Conservation (phyloP, 2,329 filamentous ascomycete species). For the Curvularia spicifera region DNA sequence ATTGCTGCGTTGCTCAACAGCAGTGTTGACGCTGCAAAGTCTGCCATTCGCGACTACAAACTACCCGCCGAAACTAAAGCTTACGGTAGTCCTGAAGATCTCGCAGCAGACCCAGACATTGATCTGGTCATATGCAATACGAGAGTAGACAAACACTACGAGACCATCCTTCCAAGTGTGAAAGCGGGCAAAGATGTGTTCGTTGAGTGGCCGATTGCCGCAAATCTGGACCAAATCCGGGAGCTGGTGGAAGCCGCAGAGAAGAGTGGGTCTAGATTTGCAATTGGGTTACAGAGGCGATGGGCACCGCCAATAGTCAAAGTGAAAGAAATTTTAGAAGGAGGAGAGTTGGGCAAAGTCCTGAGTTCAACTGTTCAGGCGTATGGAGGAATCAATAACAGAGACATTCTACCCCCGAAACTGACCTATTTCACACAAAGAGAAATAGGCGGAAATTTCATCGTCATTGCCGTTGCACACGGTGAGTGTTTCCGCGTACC, state of each 20-base stretch:
- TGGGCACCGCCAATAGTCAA: slow-evolving; percentile 50
- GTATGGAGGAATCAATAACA: slow-evolving; percentile 25
- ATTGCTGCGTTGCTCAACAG: slow-evolving; percentile 58
- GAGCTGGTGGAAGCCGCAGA: slow-evolving; percentile 52
- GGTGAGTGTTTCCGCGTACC: slow-evolving; percentile 31
- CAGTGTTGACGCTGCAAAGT: slow-evolving; percentile 49
- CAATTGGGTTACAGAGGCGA: slow-evolving; percentile 57
- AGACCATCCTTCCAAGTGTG: slow-evolving; percentile 56
- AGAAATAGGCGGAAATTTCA: slow-evolving; percentile 23
- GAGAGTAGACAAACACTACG: slow-evolving; percentile 61
- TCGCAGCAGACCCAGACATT: slow-evolving; percentile 49
- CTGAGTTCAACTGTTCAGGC: slow-evolving; percentile 40
- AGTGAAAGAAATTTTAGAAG: slow-evolving; percentile 51
- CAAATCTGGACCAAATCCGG: slow-evolving; percentile 48
- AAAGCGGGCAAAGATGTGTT: slow-evolving; percentile 61
- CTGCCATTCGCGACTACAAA: slow-evolving; percentile 50
- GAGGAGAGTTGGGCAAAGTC: slow-evolving; percentile 53
- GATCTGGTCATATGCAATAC: slow-evolving; percentile 59
- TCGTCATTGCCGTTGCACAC: slow-evolving; percentile 28
- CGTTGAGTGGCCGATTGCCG: slow-evolving; percentile 57
- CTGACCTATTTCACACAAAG: slow-evolving; percentile 27
- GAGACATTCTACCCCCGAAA: slow-evolving; percentile 21
- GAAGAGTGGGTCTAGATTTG: slow-evolving; percentile 50
- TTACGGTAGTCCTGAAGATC: slow-evolving; percentile 52
- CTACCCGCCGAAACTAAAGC: slow-evolving; percentile 51